Conservation (phyloP, 2,329 filamentous ascomycete genomes). For the Cercospora citrullina region DNA sequence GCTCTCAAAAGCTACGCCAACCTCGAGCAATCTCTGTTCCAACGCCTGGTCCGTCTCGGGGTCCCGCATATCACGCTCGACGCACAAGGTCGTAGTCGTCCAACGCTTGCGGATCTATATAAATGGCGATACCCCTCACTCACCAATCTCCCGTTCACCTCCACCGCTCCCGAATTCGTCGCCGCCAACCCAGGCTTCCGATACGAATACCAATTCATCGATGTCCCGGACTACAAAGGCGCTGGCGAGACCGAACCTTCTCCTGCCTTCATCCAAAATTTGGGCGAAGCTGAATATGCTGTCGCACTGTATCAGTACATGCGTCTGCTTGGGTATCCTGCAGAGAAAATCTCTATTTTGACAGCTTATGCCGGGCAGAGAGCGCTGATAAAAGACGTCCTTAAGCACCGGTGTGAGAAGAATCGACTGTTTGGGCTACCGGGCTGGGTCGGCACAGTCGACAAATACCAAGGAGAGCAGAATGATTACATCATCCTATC, state of each 20-base stretch:
- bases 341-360: slow-evolving; percentile 78
- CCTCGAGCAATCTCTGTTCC: slow-evolving; percentile 92
- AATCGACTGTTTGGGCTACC: slow-evolving; percentile 87
- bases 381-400: slow-evolving; percentile 82
- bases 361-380: slow-evolving; percentile 92
- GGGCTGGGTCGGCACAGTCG: slow-evolving; percentile 87
- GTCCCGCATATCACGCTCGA: slow-evolving; percentile 90
- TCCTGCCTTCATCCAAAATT: slow-evolving; percentile 92
- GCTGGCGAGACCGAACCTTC: slow-evolving; percentile 84
- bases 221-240: slow-evolving; percentile 91
- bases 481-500: slow-evolving; percentile 98
- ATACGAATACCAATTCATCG: slow-evolving; percentile 95
- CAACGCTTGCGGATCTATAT: slow-evolving; percentile 85
- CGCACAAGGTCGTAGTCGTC: slow-evolving; percentile 86
- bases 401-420: slow-evolving; percentile 77
- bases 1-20: slow-evolving; percentile 95
- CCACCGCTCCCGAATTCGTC: slow-evolving; percentile 68
- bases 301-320: slow-evolving; percentile 97
- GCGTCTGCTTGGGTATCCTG: slow-evolving; percentile 90
- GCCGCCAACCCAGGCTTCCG: slow-evolving; percentile 87
- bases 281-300: slow-evolving; percentile 95
- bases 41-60: slow-evolving; percentile 82
- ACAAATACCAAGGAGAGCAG: slow-evolving; percentile 98
- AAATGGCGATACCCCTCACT: slow-evolving; percentile 87
- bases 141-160: slow-evolving; percentile 74